Evolutionary conservation across 2,329 filamentous ascomycete genomes (phyloP), one percentile per base, ranked within the genome.

Genomic region (Aureobasidium sp.): DNA sequence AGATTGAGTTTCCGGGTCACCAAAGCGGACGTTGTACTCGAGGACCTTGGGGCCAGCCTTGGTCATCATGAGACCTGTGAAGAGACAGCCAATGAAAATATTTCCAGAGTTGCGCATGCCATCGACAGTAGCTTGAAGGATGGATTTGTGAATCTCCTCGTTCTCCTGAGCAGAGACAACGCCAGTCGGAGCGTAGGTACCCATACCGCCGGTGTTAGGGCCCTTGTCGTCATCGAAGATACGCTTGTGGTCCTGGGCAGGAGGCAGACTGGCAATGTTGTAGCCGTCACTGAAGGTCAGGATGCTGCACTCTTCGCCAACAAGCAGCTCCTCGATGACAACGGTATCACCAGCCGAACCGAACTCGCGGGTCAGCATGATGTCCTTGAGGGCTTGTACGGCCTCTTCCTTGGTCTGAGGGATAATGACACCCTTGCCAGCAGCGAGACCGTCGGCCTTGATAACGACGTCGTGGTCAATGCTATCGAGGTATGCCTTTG

Each of bases 171-270:
- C 67, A 0, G 75, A 78, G 17, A 79, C 78, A 29, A 74, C 68
- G 1, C 69, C 73, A 12, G 79, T 88, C 1, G 92, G 95, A 17
- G 92, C 91, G 75, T 97, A 97, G 72, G 91, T 96, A 57, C 94
- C 94, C 94, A 97, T 97, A 44, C 94, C 94, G 64, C 93, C 94
- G 2, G 94, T 97, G 77, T 97, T 97, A 41, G 91, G 90, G 1
- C 94, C 94, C 55, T 84, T 82, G 72, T 97, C 93, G 61, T 89
- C 90, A 70, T 99, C 94, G 59, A 89, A 89, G 66, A 95, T 91
- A 65, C 91, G 85, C 82, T 99, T 97, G 80, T 99, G 94, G 74
- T 97, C 94, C 75, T 99, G 94, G 1, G 93, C 93, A 0, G 94
- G 88, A 5, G 93, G 93, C 11, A 97, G 80, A 9, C 88, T 91